Conservation (phyloP, 2,329 filamentous ascomycete species). For the Cytospora schulzeri region DNA sequence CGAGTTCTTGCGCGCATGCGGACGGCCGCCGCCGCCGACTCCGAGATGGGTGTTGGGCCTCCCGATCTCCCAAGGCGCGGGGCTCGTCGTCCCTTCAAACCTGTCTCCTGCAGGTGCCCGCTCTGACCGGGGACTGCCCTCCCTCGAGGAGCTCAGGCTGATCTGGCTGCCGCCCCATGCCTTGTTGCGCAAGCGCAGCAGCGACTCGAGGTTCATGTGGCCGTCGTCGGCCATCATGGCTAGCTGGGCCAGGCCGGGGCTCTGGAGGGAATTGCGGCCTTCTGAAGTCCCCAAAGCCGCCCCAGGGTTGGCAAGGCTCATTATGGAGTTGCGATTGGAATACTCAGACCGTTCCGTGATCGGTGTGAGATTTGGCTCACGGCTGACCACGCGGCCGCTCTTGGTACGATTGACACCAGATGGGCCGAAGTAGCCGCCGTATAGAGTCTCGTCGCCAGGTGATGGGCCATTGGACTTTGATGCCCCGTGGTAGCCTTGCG, state of each 20-base stretch:
- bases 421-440: slow-evolving; percentile 86
- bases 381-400: slow-evolving; percentile 73
- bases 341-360: slow-evolving; percentile 97
- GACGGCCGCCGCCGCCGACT: slow-evolving; percentile 9
- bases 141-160: slow-evolving; percentile 64
- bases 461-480: slow-evolving; percentile 30
- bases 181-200: slow-evolving; percentile 72
- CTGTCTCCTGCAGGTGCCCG: slow-evolving; percentile 41
- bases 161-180: slow-evolving; percentile 82
- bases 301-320: slow-evolving; percentile 66
- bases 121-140: slow-evolving; percentile 54
- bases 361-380: slow-evolving; percentile 90
- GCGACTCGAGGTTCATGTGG: slow-evolving; percentile 72
- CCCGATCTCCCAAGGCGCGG: slow-evolving; percentile 39
- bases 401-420: slow-evolving; percentile 69
- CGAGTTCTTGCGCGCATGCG: slow-evolving; percentile 52
- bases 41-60: slow-evolving; percentile 30
- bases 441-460: slow-evolving; percentile 43
- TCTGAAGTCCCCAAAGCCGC: slow-evolving; percentile 37
- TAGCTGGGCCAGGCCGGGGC: slow-evolving; percentile 76
- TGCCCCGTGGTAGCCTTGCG: slow-evolving; percentile 48
- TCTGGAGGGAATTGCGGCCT: slow-evolving; percentile 59
- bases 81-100: slow-evolving; percentile 48
- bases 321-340: slow-evolving; percentile 89
- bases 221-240: slow-evolving; percentile 67